phyloP scores from a whole-genome alignment of 2,329 filamentous ascomycete genomes.

The Ceratocystis ficicola region DNA sequence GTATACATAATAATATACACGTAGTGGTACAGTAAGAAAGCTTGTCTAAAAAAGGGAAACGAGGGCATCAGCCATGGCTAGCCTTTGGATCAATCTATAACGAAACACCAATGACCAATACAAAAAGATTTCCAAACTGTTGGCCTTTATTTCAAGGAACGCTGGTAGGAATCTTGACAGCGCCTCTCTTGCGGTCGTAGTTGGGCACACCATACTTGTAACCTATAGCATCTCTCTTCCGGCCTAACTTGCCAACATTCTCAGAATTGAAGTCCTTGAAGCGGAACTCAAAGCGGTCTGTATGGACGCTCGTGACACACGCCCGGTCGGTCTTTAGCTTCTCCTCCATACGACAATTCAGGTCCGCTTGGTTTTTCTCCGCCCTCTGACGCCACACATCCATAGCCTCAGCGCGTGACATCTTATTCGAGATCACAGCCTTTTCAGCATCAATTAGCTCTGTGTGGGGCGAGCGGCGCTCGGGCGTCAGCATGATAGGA shows the following conservation, averaged over 20 bases:
- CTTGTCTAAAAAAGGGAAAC: background rate
- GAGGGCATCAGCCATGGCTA: background rate
- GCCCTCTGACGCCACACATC: background rate
- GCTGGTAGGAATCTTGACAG: conserved; percentile 54
- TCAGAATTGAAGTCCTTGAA: conserved; percentile 49
- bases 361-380: background rate
- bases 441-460: conserved; percentile 47
- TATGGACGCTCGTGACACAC: conserved; percentile 36
- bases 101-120: background rate
- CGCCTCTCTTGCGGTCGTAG: conserved; percentile 50
- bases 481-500: conserved; percentile 46
- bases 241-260: conserved; percentile 42
- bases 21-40: conserved; percentile 15
- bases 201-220: conserved; percentile 53
- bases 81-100: background rate
- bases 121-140: background rate
- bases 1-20: conserved; percentile 14
- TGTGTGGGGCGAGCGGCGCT: conserved; percentile 49
- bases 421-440: conserved; percentile 33
- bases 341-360: conserved; percentile 26
- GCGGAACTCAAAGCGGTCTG: conserved; percentile 49
- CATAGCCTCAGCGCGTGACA: conserved; percentile 10
- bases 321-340: conserved; percentile 31
- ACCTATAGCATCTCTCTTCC: conserved; percentile 41
- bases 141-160: conserved; percentile 35